Evolutionary conservation across 257 asterid genomes (phyloP).

Genomic region (Scutellaria baicalensis): DNA sequence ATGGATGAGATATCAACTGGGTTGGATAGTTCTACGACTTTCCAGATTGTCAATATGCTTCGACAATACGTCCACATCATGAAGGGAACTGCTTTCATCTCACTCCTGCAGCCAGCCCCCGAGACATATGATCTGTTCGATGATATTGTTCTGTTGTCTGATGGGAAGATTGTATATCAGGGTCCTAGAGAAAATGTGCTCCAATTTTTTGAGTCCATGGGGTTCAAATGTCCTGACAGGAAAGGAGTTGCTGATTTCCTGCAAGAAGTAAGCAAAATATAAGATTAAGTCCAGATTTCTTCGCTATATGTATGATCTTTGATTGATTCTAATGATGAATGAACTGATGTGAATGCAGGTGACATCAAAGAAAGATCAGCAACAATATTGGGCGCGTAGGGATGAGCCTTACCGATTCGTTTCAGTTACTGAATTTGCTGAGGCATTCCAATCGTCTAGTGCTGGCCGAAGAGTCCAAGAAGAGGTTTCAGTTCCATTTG

Average conservation of each 20-base stretch:
- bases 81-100: conserved; percentile 64
- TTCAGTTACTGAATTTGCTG: conserved; percentile 36
- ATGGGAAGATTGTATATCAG: conserved; percentile 48
- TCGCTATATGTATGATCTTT: not conserved
- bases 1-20: conserved; percentile 76
- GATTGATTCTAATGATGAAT: conserved; percentile 5
- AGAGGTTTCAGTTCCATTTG: conserved; percentile 42
- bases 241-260: conserved; percentile 67
- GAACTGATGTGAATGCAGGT: conserved; percentile 30
- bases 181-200: conserved; percentile 52
- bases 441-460: conserved; percentile 35
- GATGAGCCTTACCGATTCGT: conserved; percentile 50
- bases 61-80: conserved; percentile 49
- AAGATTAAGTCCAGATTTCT: not conserved
- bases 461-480: conserved; percentile 29
- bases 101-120: conserved; percentile 65
- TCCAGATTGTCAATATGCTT: conserved; percentile 46
- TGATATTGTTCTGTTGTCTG: conserved; percentile 53
- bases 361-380: conserved; percentile 67
- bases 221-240: conserved; percentile 56
- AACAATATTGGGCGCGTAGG: conserved; percentile 49
- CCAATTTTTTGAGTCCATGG: conserved; percentile 50
- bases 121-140: conserved; percentile 60
- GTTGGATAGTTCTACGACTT: conserved; percentile 59
- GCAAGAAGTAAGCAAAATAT: conserved; percentile 45